phyloP scores from a whole-genome alignment of 2,329 filamentous ascomycete genomes.

The Phaeophleospora eucalypticola region DNA sequence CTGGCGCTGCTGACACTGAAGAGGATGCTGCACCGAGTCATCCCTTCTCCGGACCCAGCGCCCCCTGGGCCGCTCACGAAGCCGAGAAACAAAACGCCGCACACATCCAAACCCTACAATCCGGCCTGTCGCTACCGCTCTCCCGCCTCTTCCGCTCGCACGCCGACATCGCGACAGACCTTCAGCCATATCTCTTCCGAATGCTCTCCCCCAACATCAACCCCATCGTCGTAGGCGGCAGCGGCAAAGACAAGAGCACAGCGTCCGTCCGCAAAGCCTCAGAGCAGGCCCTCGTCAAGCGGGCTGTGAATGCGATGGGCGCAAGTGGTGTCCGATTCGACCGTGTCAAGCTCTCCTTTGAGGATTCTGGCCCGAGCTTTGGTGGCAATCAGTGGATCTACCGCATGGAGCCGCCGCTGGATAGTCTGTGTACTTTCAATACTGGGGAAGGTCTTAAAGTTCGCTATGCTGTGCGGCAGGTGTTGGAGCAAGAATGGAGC shows the following conservation, averaged over 20 bases:
- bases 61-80: constrained; percentile 78
- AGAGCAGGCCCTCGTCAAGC: constrained; percentile 75
- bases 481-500: constrained; percentile 83
- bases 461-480: constrained; percentile 88
- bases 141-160: constrained; percentile 73
- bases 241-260: constrained; percentile 33
- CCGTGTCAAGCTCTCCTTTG: constrained; percentile 67
- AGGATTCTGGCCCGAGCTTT: constrained; percentile 40
- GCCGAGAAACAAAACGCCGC: constrained; percentile 73
- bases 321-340: constrained; percentile 79
- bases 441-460: constrained; percentile 63
- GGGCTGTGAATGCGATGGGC: constrained; percentile 77
- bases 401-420: constrained; percentile 90
- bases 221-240: constrained; percentile 72
- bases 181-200: constrained; percentile 77
- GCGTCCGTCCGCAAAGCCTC: constrained; percentile 84
- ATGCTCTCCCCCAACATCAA: constrained; percentile 88
- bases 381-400: constrained; percentile 62
- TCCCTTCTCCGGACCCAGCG: constrained; percentile 77
- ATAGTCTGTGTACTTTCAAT: constrained; percentile 70
- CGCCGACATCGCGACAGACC: constrained; percentile 72
- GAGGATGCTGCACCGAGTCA: constrained; percentile 37
- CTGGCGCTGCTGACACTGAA: constrained; percentile 39
- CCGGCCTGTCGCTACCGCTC: constrained; percentile 66
- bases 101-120: constrained; percentile 68